These are phyloP conservation scores for Westerdykella sp. DNA, from an alignment of 2,329 filamentous ascomycete species.

Conservation along the genomic window DNA sequence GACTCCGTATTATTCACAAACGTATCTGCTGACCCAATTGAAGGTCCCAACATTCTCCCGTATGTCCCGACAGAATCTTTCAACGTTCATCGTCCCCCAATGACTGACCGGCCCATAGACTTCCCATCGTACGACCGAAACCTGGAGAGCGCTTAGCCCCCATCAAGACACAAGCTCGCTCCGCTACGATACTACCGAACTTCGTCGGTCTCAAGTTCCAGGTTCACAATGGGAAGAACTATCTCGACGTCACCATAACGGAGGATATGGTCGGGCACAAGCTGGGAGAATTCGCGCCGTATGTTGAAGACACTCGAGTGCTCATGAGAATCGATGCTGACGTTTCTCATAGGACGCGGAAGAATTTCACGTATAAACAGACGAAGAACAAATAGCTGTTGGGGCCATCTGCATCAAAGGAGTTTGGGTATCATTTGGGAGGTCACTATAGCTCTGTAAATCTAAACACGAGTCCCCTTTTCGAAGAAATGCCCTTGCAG, in stretches of 20 bases:
- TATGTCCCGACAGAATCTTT: conserved; percentile 41
- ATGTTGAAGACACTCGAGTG: conserved; percentile 34
- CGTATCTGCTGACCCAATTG: conserved; percentile 17
- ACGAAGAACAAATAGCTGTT: conserved; percentile 60
- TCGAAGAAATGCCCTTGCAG: conserved; percentile 7
- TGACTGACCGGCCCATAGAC: conserved; percentile 32
- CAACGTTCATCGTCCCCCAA: conserved; percentile 17
- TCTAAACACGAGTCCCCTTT: conserved; percentile 13
- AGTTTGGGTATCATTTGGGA: conserved; percentile 35
- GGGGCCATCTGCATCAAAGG: conserved; percentile 20
- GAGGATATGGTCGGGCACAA: conserved; percentile 97
- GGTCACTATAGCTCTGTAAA: conserved; percentile 27
- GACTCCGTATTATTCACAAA: background rate
- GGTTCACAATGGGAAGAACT: conserved; percentile 86
- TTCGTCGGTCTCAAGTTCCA: conserved; percentile 88
- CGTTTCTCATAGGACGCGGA: conserved; percentile 52
- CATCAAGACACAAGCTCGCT: conserved; percentile 79
- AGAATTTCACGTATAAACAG: conserved; percentile 61
- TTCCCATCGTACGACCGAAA: conserved; percentile 58
- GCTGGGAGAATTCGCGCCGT: conserved; percentile 86
- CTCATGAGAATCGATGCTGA: conserved; percentile 7
- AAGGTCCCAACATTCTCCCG: conserved; percentile 66
- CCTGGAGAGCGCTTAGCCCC: conserved; percentile 60
- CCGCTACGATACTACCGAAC: conserved; percentile 83
- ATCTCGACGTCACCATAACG: conserved; percentile 74